These are phyloP conservation scores for Aeminium ludgeri DNA, from an alignment of 495 filamentous ascomycete species.

Conservation along the genomic window DNA sequence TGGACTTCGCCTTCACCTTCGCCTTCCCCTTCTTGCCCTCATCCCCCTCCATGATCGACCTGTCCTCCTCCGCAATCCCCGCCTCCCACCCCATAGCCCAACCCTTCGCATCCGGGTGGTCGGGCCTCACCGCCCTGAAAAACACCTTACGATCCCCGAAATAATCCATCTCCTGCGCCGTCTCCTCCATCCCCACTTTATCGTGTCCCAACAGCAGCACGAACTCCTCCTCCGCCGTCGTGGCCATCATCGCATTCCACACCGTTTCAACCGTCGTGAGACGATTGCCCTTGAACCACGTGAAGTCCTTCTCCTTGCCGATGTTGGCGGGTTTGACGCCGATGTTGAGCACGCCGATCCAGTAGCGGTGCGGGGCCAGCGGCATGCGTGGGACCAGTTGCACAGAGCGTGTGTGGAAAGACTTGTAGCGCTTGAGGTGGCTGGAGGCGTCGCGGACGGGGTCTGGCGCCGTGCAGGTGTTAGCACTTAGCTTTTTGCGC, in stretches of 20 bases:
- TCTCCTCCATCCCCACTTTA: neutral
- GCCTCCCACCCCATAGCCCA: conserved; percentile 1
- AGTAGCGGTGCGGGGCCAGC: conserved; percentile 11
- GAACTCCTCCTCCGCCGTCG: conserved; percentile 5
- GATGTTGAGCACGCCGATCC: conserved; percentile 11
- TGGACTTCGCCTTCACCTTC: too few species aligned
- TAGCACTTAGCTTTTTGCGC: neutral
- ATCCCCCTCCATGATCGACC: neutral
- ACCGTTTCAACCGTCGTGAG: conserved; percentile 7
- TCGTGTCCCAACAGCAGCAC: conserved; percentile 8
- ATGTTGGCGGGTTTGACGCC: neutral
- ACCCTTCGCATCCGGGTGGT: neutral
- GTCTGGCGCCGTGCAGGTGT: neutral
- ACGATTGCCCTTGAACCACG: conserved; percentile 13
- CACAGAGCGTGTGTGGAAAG: conserved; percentile 4
- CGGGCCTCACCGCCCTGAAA: conserved; percentile 5
- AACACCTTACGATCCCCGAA: conserved; percentile 5
- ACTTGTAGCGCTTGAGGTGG: neutral
- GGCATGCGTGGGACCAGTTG: conserved; percentile 2
- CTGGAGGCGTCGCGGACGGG: conserved; percentile 5
- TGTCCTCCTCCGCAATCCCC: neutral
- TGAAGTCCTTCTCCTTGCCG: conserved; percentile 6
- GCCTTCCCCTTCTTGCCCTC: too few species aligned
- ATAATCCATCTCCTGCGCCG: conserved; percentile 8
- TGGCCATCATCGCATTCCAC: neutral